Conservation (phyloP, 495 filamentous ascomycete genomes). For the Parachaetomium inaequale region DNA sequence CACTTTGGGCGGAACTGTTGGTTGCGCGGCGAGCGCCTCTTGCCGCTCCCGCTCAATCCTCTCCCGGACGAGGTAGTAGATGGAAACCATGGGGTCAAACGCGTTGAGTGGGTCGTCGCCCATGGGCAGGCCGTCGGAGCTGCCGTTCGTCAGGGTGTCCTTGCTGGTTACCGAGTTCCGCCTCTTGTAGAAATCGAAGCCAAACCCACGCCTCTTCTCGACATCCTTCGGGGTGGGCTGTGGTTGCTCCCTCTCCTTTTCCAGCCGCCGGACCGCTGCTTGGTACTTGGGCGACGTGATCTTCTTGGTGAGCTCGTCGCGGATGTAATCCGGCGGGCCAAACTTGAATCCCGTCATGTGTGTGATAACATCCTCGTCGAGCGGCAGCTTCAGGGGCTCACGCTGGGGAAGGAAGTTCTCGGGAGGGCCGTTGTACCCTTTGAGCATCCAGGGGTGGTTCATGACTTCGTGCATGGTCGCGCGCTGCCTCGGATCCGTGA, state of each 20-base stretch:
- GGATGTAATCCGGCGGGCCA: slow-evolving; percentile 78
- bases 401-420: slow-evolving; percentile 85
- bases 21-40: slow-evolving; percentile 24
- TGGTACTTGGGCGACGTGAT: slow-evolving; percentile 92
- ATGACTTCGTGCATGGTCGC: slow-evolving; percentile 89
- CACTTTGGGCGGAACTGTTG: slow-evolving; percentile 25
- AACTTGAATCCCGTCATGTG: slow-evolving; percentile 99
- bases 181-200: slow-evolving; percentile 96
- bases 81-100: slow-evolving; percentile 85
- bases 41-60: slow-evolving; percentile 78
- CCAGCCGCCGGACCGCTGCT: slow-evolving; percentile 60
- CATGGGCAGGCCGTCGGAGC: slow-evolving; percentile 74
- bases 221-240: slow-evolving; percentile 54
- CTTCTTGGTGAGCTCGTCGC: slow-evolving; percentile 71
- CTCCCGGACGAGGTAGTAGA: slow-evolving; percentile 94
- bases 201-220: slow-evolving; percentile 83
- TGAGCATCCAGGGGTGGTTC: slow-evolving; percentile 96
- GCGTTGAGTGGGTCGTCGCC: slow-evolving; percentile 90
- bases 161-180: slow-evolving; percentile 81
- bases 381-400: slow-evolving; percentile 77
- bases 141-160: slow-evolving; percentile 83
- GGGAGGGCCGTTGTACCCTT: slow-evolving; percentile 79
- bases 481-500: slow-evolving; percentile 86
- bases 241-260: slow-evolving; percentile 62
- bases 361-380: slow-evolving; percentile 77